phyloP scores from a whole-genome alignment of 192 early-diverging fungal species.

The Backusella australiensis region DNA sequence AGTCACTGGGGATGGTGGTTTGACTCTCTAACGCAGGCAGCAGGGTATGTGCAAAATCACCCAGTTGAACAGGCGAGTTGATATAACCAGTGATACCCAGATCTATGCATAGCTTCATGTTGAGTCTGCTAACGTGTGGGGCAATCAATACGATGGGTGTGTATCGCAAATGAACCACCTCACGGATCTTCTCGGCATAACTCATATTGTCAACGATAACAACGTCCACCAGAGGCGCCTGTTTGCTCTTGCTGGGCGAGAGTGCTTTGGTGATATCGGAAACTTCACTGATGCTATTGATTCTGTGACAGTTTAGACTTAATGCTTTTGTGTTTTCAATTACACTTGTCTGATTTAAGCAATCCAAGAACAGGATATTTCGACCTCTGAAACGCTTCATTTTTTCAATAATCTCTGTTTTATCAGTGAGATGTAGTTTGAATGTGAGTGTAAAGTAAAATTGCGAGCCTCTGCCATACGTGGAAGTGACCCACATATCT shows the following conservation, averaged over 20 bases:
- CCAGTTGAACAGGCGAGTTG: slow-evolving; percentile 58
- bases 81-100: slow-evolving; percentile 70
- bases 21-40: slow-evolving; percentile 71
- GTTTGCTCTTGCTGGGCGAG: slow-evolving; percentile 24
- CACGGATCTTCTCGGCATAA: slow-evolving; percentile 61
- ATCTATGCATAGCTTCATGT: slow-evolving; percentile 68
- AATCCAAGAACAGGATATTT: slow-evolving; percentile 66
- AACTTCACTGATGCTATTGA: slow-evolving; percentile 49
- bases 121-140: slow-evolving; percentile 49
- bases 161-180: slow-evolving; percentile 58
- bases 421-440: slow-evolving; percentile 35
- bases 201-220: slow-evolving; percentile 65
- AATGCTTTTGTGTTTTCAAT: slow-evolving; percentile 50
- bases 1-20: slow-evolving; percentile 58
- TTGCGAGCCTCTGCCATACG: slow-evolving; percentile 68
- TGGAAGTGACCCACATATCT: slow-evolving; percentile 73
- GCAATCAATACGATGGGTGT: slow-evolving; percentile 75
- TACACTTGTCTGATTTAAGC: slow-evolving; percentile 39
- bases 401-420: slow-evolving; percentile 42
- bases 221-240: slow-evolving; percentile 53
- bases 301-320: slow-evolving; percentile 41
- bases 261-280: slow-evolving; percentile 29
- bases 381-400: slow-evolving; percentile 61
- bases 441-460: slow-evolving; percentile 76
- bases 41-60: slow-evolving; percentile 67